Evolutionary conservation across 169 alveolate genomes (phyloP).

Genomic region (Plasmodium billcollinsi): DNA sequence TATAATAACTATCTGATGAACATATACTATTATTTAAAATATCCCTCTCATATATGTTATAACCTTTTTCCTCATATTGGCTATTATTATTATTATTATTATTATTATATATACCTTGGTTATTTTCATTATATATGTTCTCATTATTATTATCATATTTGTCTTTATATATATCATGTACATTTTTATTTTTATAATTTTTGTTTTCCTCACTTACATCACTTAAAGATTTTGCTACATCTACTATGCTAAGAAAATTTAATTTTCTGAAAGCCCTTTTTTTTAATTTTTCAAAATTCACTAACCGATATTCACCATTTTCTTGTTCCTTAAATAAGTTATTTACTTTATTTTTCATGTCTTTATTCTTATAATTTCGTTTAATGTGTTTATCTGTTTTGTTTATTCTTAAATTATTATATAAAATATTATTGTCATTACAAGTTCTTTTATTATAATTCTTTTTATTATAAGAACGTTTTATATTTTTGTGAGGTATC

Average conservation of each 20-base stretch:
- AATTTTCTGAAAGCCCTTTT: slow-evolving; percentile 57
- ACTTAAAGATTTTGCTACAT: slow-evolving; percentile 19
- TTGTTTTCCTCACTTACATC: slow-evolving; percentile 10
- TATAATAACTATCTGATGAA: background rate
- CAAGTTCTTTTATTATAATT: too few relatives aligned
- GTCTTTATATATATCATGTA: background rate
- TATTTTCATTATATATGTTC: too few relatives aligned
- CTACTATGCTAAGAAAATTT: slow-evolving; percentile 69
- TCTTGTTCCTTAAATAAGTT: background rate
- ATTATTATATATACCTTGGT: too few relatives aligned
- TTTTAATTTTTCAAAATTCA: slow-evolving; percentile 47
- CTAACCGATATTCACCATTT: slow-evolving; percentile 17
- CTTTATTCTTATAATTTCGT: background rate
- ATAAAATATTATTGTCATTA: too few relatives aligned
- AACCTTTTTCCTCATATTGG: too few relatives aligned
- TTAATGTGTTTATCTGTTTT: background rate
- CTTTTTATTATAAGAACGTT: too few relatives aligned
- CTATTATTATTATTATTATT: too few relatives aligned
- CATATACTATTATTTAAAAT: too few relatives aligned
- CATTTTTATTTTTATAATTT: background rate
- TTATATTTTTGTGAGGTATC: too few relatives aligned
- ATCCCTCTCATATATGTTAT: too few relatives aligned
- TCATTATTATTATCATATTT: too few relatives aligned
- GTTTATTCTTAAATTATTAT: background rate
- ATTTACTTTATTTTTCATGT: background rate